Base-by-base conservation (phyloP, 2,329 filamentous ascomycete genomes). In the Paecilomyces variotii region DNA sequence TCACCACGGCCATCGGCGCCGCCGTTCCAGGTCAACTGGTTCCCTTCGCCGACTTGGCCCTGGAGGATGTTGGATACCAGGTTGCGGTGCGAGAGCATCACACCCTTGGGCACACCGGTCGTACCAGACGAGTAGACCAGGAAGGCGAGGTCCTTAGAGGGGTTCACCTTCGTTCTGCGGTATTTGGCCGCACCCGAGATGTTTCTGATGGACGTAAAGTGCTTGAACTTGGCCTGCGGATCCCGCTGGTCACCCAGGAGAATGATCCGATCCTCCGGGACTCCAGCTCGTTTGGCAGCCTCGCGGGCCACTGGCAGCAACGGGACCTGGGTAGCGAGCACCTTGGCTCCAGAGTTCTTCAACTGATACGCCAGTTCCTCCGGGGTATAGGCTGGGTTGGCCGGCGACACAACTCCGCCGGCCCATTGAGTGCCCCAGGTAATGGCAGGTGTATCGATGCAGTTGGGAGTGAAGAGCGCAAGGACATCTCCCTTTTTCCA, bases 81-180 rank as follows among this genome's bases (percentile, higher is more conserved):
- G 71, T 97, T 97, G 63, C 77, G 74, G 74, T 97, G 93, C 6
- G 85, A 88, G 32, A 97, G 79, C 83, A 90, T 89, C 12, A 97
- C 93, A 14, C 92, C 93, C 74, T 97, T 97, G 0, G 93, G 92
- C 55, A 91, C 78, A 1, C 93, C 93, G 0, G 93, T 97, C 0
- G 93, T 97, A 6, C 93, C 93, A 6, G 88, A 92, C 55, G 87
- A 91, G 73, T 96, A 97, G 0, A 95, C 90, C 59, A 97, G 75
- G 68, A 94, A 96, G 0, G 90, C 88, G 27, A 94, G 72, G 69
- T 96, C 91, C 59, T 85, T 86, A 55, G 82, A 80, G 0, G 90
- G 84, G 54, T 88, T 79, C 56, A 91, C 75, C 65, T 83, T 85
- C 3, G 85, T 78, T 57, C 82, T 82, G 19, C 84, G 80, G 66